A percentile compares a stretch with the other conserved stretches of the same genome.
Evolutionary conservation across 2,329 filamentous ascomycete genomes (phyloP).

Genomic region (Setomelanomma holmii): DNA sequence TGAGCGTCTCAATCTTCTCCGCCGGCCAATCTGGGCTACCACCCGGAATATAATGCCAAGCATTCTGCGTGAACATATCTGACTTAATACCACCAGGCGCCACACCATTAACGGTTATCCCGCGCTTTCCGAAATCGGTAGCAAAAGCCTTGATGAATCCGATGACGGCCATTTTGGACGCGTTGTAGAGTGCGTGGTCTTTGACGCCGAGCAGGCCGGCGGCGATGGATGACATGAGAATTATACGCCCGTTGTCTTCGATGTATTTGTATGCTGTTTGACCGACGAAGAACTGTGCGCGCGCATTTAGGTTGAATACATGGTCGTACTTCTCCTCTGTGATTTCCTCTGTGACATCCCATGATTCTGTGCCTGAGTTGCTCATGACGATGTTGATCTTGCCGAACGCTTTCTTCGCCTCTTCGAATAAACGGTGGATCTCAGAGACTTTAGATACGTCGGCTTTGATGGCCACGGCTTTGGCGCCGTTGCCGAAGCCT

Average conservation of each 20-base stretch:
- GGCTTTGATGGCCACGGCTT: slow-evolving; percentile 65
- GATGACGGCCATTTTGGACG: slow-evolving; percentile 75
- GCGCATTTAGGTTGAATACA: slow-evolving; percentile 72
- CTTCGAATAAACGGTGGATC: slow-evolving; percentile 64
- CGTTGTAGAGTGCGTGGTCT: slow-evolving; percentile 75
- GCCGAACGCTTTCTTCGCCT: slow-evolving; percentile 54
- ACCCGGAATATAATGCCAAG: slow-evolving; percentile 59
- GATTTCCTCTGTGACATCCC: slow-evolving; percentile 73
- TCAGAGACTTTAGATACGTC: slow-evolving; percentile 63
- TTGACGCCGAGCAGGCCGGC: slow-evolving; percentile 71
- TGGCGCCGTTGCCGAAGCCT: slow-evolving; percentile 56
- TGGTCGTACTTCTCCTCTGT: slow-evolving; percentile 75
- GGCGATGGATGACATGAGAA: slow-evolving; percentile 77
- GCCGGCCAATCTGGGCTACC: slow-evolving; percentile 58
- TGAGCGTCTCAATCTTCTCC: slow-evolving; percentile 58
- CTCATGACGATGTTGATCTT: slow-evolving; percentile 58
- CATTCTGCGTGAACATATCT: slow-evolving; percentile 76
- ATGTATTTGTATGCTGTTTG: slow-evolving; percentile 77
- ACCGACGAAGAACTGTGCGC: slow-evolving; percentile 79
- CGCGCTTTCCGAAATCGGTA: slow-evolving; percentile 71
- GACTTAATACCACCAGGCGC: slow-evolving; percentile 76
- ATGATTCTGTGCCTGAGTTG: slow-evolving; percentile 68
- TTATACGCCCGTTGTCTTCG: slow-evolving; percentile 72
- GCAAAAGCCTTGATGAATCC: slow-evolving; percentile 75
- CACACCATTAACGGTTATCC: slow-evolving; percentile 75